Base-by-base conservation (phyloP, 495 filamentous ascomycete genomes). In the Trichocladium uniseriatum region DNA sequence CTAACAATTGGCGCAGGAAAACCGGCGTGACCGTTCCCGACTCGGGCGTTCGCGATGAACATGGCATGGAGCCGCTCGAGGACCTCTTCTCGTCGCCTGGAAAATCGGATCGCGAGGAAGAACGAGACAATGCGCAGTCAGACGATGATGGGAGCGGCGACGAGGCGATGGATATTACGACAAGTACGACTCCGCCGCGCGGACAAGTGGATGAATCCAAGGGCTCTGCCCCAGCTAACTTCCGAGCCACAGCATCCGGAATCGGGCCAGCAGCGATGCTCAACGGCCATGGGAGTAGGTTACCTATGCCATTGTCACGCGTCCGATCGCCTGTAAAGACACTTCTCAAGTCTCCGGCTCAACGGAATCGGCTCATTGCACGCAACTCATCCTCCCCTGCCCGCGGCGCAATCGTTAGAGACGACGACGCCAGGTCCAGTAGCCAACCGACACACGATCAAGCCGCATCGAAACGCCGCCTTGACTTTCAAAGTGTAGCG, bases 41-140 rank as follows among this genome's bases (percentile, higher is more conserved):
- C 66, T 78, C 74, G 45, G 87, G 87, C 35, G 69, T 84, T 44
- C 83, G 88, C 68, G 89, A 97, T 68, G 92, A 89, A 61, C 71
- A 94, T 75, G 92, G 94, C 64, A 78, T 98, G 68, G 89, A 97
- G 64, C 80, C 81, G 29, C 75, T 95, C 45, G 84, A 87, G 20
- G 76, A 76, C 41, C 79, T 95, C 54, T 97, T 95, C 66, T 95
- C 89, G 3, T 95, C 91, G 10, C 90, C 91, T 24, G 79, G 45
- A 35, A 64, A 62, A 42, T 44, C 56, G 2, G 46, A 56, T 35
- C 32, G 41, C 21, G 39, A 50, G 2, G 53, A 45, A 5, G 28
- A 51, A n/a, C 40, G 52, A 5, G 46, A 45, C 6, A 52, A 59
- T 32, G 31, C 31, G 9, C 52, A 21, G 0, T 48, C 43, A 20